Conservation (phyloP, 208 protist genomes). For the Acanthamoeba castellanii region DNA sequence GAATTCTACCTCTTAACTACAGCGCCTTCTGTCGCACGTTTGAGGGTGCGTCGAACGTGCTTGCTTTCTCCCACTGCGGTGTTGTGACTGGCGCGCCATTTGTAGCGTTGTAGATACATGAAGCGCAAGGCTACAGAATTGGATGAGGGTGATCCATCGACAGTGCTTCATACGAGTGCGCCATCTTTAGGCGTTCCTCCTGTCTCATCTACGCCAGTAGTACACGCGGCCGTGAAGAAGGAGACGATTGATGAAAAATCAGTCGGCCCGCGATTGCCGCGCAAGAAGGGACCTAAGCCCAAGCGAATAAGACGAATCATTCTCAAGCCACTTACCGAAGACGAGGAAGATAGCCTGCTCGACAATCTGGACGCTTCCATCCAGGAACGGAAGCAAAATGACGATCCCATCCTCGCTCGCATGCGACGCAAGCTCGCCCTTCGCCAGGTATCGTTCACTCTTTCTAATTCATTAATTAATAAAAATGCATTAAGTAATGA, state of each 20-base stretch:
- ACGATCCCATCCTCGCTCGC: conserved; percentile 12
- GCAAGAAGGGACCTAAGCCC: background rate
- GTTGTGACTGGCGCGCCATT: too few species aligned
- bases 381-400: background rate
- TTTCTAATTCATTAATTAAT: background rate
- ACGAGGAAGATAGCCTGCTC: background rate
- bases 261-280: background rate
- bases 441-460: background rate
- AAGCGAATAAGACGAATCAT: conserved; percentile 17
- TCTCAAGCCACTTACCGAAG: background rate
- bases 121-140: background rate
- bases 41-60: too few species aligned
- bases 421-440: conserved; percentile 28
- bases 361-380: background rate
- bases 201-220: too few species aligned
- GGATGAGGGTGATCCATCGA: background rate
- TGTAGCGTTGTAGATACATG: background rate
- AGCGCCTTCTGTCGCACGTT: background rate
- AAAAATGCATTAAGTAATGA: background rate
- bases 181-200: too few species aligned
- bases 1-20: conserved; percentile 47
- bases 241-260: background rate
- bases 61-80: too few species aligned
- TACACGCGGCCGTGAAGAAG: background rate
- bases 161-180: too few species aligned